Base-by-base conservation (phyloP, 2,329 filamentous ascomycete genomes). In the Corynespora cassiicola region DNA sequence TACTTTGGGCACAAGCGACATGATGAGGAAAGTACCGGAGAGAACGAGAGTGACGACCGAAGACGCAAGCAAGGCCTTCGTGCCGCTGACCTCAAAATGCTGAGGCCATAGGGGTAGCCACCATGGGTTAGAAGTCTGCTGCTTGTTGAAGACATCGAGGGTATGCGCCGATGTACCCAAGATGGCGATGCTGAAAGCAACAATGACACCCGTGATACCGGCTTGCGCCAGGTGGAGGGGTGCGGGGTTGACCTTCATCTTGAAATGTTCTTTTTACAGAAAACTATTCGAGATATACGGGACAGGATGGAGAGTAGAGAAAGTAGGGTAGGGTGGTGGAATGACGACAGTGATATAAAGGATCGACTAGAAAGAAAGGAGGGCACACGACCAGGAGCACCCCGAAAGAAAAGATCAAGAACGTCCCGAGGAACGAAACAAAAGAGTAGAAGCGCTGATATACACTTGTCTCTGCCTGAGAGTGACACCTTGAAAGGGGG, bases 41-140 rank as follows among this genome's bases (percentile, higher is more conserved):
- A 75, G 47, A 1, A 73, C 45, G 1, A 74, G 28, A 1, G 72
- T 61, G 1, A 66, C 59, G 0, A 61, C 60, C 1, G 62, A 58
- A 2, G 69, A 67, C 1, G 68, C 73, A 21, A 75, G 59, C 10
- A 74, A 43, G 0, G 62, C 63, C 21, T 70, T 68, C 4, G 75
- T 69, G 11, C 73, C 73, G 12, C 66, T 57, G 2, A 65, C 65
- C 26, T 76, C 66, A 47, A 76, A 76, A 52, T 76, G 74, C 7
- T 68, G 63, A 1, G 68, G 69, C 74, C 74, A 77, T 26, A 76
- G 48, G 2, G 73, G 72, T 4, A 75, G 58, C 65, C 73, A 75
- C 72, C 73, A 77, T 16, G 68, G 68, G 47, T 75, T 75, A 17
- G 63, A 63, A 6, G 54, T 50, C 25, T 68, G 67, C 46, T 75